Evolutionary conservation across 2,329 filamentous ascomycete genomes (phyloP).

Genomic region (Talaromyces sp.): DNA sequence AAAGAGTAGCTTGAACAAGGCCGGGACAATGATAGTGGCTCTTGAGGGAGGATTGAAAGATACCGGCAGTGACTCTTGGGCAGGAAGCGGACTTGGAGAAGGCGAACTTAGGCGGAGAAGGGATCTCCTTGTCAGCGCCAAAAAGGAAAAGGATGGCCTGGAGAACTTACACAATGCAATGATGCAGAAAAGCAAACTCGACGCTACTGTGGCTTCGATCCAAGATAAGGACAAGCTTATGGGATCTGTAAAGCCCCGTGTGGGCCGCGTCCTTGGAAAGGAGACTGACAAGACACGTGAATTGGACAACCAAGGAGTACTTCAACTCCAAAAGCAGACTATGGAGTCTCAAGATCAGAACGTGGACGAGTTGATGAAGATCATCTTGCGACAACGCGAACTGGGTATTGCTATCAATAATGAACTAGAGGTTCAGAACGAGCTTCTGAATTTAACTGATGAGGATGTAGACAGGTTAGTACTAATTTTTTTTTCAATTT

Average conservation of each 20-base stretch:
- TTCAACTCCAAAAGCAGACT: conserved; percentile 58
- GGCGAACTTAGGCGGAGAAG: conserved; percentile 55
- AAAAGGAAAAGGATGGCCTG: conserved; percentile 57
- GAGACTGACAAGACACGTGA: conserved; percentile 59
- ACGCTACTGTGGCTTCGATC: conserved; percentile 41
- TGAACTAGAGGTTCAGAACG: conserved; percentile 57
- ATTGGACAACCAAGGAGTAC: conserved; percentile 57
- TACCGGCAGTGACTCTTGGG: conserved; percentile 24
- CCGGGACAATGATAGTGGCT: conserved; percentile 48
- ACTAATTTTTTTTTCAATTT: neutral
- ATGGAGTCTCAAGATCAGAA: conserved; percentile 58
- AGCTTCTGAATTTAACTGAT: conserved; percentile 53
- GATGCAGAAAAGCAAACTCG: conserved; percentile 44
- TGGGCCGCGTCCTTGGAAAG: conserved; percentile 45
- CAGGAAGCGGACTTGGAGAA: conserved; percentile 45
- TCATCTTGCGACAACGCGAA: conserved; percentile 55
- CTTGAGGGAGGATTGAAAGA: conserved; percentile 52
- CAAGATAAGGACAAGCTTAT: conserved; percentile 42
- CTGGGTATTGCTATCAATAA: conserved; percentile 58
- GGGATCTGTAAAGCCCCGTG: conserved; percentile 31
- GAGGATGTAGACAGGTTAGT: conserved; percentile 50
- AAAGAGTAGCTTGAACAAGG: conserved; percentile 54
- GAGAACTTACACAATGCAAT: conserved; percentile 56
- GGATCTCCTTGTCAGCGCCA: conserved; percentile 52
- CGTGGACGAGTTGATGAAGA: conserved; percentile 53